Conservation (phyloP, 768 basidiomycete genomes). For the Leucosporidium yakuticum region DNA sequence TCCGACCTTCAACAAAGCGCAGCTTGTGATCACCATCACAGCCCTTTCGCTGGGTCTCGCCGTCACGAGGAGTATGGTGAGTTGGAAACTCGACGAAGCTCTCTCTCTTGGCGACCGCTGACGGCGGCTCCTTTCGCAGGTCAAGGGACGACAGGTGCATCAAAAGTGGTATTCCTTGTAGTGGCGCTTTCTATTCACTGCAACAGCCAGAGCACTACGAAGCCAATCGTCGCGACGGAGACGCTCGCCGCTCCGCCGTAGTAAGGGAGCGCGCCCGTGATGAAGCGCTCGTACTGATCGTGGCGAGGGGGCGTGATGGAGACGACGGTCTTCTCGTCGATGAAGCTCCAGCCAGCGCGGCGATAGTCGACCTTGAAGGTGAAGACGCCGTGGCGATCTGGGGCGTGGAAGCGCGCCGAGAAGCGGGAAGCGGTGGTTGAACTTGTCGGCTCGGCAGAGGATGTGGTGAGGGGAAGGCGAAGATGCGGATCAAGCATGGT, state of each 20-base stretch:
- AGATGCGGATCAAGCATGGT: constrained; percentile 98
- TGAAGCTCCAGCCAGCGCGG: constrained; percentile 75
- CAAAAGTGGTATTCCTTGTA: constrained; percentile 6
- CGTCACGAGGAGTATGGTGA: constrained; percentile 75
- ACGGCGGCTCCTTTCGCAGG: background rate
- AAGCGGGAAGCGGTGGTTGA: background rate
- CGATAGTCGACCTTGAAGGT: constrained; percentile 90
- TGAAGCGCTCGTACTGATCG: constrained; percentile 91
- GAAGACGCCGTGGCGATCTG: constrained; percentile 96
- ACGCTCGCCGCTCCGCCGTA: constrained; percentile 87
- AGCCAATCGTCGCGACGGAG: constrained; percentile 73
- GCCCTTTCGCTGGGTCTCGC: constrained; percentile 68
- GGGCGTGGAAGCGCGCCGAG: constrained; percentile 70
- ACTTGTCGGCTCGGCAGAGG: constrained; percentile 48
- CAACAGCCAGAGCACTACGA: constrained; percentile 72
- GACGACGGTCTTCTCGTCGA: constrained; percentile 67
- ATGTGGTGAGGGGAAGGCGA: constrained; percentile 63
- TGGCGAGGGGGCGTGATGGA: constrained; percentile 88
- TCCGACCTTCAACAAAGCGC: constrained; percentile 86
- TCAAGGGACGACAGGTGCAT: background rate
- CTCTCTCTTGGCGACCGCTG: background rate
- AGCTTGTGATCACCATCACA: constrained; percentile 73
- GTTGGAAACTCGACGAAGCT: background rate
- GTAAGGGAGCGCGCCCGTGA: constrained; percentile 93
- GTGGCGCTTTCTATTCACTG: constrained; percentile 1